phyloP scores from a whole-genome alignment of 192 early-diverging fungal genomes.

The Mortierella alpina region DNA sequence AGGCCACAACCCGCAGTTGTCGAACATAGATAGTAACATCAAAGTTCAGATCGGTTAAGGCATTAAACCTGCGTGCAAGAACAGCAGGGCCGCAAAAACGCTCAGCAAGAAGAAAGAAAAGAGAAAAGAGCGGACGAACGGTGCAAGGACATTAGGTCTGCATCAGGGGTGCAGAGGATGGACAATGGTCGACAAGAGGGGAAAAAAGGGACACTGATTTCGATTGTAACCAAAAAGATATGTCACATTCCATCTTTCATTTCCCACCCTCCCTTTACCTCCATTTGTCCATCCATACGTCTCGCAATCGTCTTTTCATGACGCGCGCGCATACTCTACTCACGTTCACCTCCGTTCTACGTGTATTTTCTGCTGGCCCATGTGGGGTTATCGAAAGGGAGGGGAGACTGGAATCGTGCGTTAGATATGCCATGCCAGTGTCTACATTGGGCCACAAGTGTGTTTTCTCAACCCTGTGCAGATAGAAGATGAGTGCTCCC shows the following conservation, averaged over 20 bases:
- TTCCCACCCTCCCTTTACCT: neutral
- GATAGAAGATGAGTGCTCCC: constrained; percentile 19
- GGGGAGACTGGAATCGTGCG: constrained; percentile 27
- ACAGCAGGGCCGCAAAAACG: no score
- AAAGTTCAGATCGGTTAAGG: no score
- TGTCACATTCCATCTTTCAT: constrained; percentile 40
- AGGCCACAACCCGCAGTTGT: no score
- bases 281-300: neutral
- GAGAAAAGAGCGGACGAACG: no score
- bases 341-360: no score
- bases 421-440: neutral
- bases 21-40: no score
- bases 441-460: neutral
- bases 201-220: constrained; percentile 35
- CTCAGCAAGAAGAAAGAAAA: no score
- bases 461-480: constrained; percentile 19
- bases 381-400: neutral
- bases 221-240: constrained; percentile 39
- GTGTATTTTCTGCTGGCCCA: no score
- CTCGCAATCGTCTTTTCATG: no score
- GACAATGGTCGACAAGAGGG: neutral
- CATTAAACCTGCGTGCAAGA: no score
- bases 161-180: neutral
- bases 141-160: neutral
- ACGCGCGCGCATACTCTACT: no score